These are phyloP conservation scores for Naganishia onofrii DNA, from an alignment of 768 basidiomycete genomes.

Conservation along the genomic window DNA sequence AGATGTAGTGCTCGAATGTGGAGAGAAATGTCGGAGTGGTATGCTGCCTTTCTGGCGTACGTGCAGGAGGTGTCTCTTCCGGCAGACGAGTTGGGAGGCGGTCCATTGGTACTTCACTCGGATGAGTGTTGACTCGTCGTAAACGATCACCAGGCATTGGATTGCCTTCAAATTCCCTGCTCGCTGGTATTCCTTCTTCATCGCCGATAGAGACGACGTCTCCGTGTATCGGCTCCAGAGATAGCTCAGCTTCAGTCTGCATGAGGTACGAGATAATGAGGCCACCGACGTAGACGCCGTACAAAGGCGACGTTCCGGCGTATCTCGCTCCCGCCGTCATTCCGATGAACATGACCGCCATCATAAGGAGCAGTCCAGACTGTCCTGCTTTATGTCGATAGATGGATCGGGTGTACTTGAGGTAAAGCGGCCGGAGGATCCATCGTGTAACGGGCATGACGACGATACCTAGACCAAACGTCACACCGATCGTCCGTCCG, in stretches of 20 bases:
- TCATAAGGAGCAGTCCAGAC: constrained; percentile 49
- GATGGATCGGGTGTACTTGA: constrained; percentile 9
- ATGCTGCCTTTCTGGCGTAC: not conserved
- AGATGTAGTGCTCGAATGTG: constrained; percentile 54
- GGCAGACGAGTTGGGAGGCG: constrained; percentile 6
- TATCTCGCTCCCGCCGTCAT: constrained; percentile 58
- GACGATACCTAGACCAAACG: constrained; percentile 57
- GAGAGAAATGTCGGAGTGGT: constrained; percentile 31
- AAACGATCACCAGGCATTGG: not conserved
- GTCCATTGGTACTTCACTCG: constrained; percentile 10
- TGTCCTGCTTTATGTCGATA: constrained; percentile 9
- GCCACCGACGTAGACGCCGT: constrained; percentile 65
- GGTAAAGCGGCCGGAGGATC: constrained; percentile 42
- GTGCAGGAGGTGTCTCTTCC: not conserved
- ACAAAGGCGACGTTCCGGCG: constrained; percentile 62
- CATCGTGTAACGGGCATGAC: constrained; percentile 52
- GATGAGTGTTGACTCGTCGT: constrained; percentile 8
- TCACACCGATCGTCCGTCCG: constrained; percentile 61
- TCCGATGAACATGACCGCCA: constrained; percentile 54
- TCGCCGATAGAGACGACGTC: not conserved
- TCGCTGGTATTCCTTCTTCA: not conserved
- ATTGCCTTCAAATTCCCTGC: constrained; percentile 4
- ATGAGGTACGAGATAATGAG: constrained; percentile 55
- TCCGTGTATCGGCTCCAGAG: too few relatives aligned
- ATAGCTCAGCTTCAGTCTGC: constrained; percentile 8